Base-by-base conservation (phyloP, 495 filamentous ascomycete species). In the Aspergillus baeticus region DNA sequence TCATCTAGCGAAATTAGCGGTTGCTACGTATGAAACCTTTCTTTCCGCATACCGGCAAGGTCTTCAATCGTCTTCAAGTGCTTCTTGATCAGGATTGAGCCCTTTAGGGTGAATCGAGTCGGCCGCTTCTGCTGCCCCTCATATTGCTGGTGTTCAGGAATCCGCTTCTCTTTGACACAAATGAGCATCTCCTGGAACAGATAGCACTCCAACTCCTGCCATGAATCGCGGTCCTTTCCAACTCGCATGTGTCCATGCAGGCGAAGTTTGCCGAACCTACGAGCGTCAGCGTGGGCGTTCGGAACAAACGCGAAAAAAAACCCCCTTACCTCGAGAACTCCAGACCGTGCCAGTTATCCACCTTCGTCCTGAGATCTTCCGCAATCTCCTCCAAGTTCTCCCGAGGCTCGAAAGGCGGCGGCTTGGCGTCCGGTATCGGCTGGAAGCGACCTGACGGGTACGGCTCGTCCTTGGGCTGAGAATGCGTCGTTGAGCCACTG, bases 171-270 rank as follows among this genome's bases (percentile, higher is more conserved):
- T 72, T 97, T 99, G 56, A 98, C 91, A 68, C 94, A 99, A 60
- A 99, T 99, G 49, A 99, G 91, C 94, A 99, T 99, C 72, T 98
- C 94, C 3, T 87, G 89, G 66, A 98, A 99, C 18, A 99, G 81
- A 72, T 90, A 99, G 69, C 95, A 99, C 69, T 98, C 92, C 50
- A 99, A 72, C 66, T 99, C 95, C 75, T 99, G 94, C 94, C 94
- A 99, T 11, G 94, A 92, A 61, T 94, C 82, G 59, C 91, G 91
- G 69, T 99, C 94, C 63, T 98, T 99, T 60, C 95, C 94, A 18
- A 99, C 94, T 51, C 88, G 86, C 59, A 98, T 87, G 14, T 89
- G 92, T 41, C 92, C 94, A 64, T 96, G 92, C 36, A 98, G 76
- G 33, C 91, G 87, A 60, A 99, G 83, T 65, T 96, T 96, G 59